Evolutionary conservation across 2,329 filamentous ascomycete genomes (phyloP).

Genomic region (Xylariaceae sp.): DNA sequence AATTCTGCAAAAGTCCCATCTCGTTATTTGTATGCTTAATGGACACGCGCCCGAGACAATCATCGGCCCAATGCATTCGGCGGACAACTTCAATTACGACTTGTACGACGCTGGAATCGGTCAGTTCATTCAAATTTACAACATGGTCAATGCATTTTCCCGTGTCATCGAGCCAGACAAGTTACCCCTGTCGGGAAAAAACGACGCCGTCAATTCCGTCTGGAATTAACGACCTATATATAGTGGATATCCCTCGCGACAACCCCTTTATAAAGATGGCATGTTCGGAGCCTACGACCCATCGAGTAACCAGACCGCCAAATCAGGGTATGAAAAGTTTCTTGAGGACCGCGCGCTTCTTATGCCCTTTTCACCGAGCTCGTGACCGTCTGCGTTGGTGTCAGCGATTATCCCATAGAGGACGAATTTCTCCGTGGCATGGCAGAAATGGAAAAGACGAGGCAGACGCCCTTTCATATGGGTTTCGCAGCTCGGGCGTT

Average conservation of each 20-base stretch:
- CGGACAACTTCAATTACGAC: slow-evolving; percentile 22
- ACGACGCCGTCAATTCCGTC: too few relatives aligned
- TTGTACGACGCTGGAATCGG: slow-evolving; percentile 27
- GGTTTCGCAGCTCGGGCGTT: slow-evolving; percentile 40
- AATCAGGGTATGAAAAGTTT: slow-evolving; percentile 30
- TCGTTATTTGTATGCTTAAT: slow-evolving; percentile 7
- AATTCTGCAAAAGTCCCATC: slow-evolving; percentile 20
- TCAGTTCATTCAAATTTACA: slow-evolving; percentile 18
- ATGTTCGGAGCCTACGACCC: slow-evolving; percentile 27
- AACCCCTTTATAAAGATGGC: slow-evolving; percentile 25
- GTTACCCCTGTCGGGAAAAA: too few relatives aligned
- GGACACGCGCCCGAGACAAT: slow-evolving; percentile 15
- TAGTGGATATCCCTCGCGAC: too few relatives aligned
- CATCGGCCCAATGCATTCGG: not conserved
- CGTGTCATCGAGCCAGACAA: slow-evolving; percentile 8
- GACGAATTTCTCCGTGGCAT: slow-evolving; percentile 39
- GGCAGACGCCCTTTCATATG: slow-evolving; percentile 33
- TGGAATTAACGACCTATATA: too few relatives aligned
- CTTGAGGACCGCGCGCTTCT: slow-evolving; percentile 36
- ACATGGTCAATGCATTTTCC: slow-evolving; percentile 13
- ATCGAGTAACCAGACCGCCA: slow-evolving; percentile 17
- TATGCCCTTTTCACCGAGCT: slow-evolving; percentile 34
- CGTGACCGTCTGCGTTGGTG: slow-evolving; percentile 17
- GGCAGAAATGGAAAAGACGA: slow-evolving; percentile 28
- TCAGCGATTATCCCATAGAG: slow-evolving; percentile 28